A percentile compares a stretch with the other conserved stretches of the same genome.
Evolutionary conservation across 345 rosid genomes (phyloP).

Genomic region (Dovyalis caffra): DNA sequence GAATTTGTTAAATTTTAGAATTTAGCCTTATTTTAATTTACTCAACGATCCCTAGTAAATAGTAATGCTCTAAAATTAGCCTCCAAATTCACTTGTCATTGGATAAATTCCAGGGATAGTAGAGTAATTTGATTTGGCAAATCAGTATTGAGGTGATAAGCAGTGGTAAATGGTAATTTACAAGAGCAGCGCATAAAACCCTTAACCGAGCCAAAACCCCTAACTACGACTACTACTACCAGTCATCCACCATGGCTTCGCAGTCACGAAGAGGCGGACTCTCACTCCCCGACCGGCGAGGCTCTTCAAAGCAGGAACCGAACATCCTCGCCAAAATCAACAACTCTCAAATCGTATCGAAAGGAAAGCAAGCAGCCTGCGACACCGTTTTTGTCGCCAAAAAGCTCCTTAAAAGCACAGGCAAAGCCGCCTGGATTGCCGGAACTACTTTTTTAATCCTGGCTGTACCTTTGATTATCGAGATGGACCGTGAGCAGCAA

Average conservation of each 20-base stretch:
- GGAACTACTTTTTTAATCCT: constrained; percentile 74
- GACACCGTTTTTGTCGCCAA: constrained; percentile 60
- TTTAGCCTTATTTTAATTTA: no score
- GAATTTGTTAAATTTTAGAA: no score
- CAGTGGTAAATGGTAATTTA: no score
- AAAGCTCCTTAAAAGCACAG: constrained; percentile 77
- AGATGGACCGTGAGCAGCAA: constrained; percentile 70
- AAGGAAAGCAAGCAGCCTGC: constrained; percentile 55
- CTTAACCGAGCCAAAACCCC: not conserved
- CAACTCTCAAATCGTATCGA: constrained; percentile 42
- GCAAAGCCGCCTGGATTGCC: constrained; percentile 82
- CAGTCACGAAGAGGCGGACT: not conserved
- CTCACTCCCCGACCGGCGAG: constrained; percentile 10
- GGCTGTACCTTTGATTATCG: constrained; percentile 61
- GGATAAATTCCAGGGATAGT: no score
- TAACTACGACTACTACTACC: not conserved
- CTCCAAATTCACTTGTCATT: no score
- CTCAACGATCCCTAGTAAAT: no score
- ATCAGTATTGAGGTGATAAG: no score
- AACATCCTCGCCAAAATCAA: constrained; percentile 39
- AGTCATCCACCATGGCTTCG: not conserved
- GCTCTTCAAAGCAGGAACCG: constrained; percentile 25
- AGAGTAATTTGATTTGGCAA: no score
- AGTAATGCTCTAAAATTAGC: no score
- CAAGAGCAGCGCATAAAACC: not conserved